These are phyloP conservation scores for Cryomyces minteri DNA, from an alignment of 495 filamentous ascomycete genomes.

Conservation along the genomic window DNA sequence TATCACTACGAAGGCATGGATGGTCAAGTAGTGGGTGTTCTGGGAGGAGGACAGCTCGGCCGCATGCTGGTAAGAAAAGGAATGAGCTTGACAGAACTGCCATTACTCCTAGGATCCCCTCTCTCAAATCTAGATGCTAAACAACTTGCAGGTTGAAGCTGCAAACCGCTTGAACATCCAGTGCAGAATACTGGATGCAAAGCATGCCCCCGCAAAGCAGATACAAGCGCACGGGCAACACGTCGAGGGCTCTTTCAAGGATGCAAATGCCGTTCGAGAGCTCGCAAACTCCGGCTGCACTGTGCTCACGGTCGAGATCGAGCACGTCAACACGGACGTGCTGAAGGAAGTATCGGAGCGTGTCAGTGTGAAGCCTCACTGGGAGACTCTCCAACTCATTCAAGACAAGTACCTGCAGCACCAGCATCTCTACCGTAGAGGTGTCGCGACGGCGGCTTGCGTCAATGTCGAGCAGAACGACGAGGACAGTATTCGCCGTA, in stretches of 20 bases:
- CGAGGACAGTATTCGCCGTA: conserved; percentile 39
- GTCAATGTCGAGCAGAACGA: conserved; percentile 34
- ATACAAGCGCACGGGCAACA: conserved; percentile 58
- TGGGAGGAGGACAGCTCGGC: conserved; percentile 67
- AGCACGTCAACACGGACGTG: conserved; percentile 89
- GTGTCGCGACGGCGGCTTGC: conserved; percentile 54
- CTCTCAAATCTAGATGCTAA: no score
- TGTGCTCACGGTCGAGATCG: conserved; percentile 89
- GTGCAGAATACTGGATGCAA: conserved; percentile 61
- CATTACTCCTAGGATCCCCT: no score
- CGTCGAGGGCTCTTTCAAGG: conserved; percentile 72
- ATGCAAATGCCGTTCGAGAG: conserved; percentile 53
- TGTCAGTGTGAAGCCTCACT: conserved; percentile 61
- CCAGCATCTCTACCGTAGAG: conserved; percentile 46
- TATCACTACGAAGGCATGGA: no score
- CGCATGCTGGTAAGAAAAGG: conserved; percentile 51
- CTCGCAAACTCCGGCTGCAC: conserved; percentile 55
- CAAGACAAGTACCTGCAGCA: conserved; percentile 97
- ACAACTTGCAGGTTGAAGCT: conserved; percentile 34
- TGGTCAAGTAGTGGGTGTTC: conserved; percentile 32
- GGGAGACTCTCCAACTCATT: conserved; percentile 75
- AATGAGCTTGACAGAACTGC: no score
- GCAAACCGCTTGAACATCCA: conserved; percentile 75
- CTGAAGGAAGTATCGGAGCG: conserved; percentile 54
- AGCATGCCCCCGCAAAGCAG: conserved; percentile 76